Base-by-base conservation (phyloP, 345 rosid genomes). In the Leavenworthia alabamica region DNA sequence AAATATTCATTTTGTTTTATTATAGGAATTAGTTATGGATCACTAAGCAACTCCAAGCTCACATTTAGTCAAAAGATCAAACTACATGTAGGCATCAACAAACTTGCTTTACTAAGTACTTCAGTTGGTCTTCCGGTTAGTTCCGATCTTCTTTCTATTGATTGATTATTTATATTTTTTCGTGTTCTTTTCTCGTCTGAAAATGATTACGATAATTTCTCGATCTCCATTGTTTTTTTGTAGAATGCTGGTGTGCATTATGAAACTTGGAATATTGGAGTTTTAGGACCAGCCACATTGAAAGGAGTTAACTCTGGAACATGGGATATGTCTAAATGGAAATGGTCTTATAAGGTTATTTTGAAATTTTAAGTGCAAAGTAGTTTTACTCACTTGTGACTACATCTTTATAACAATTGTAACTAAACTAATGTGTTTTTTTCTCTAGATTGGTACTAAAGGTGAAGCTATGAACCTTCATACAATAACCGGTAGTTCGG, bases 271-370 rank as follows among this genome's bases (percentile, higher is more conserved):
- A 83, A 85, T 71, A 75, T 76, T 55, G 98, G 97, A 5, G 76
- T 92, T 61, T 83, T 89, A n/a, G 97, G 97, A 5, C 97, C 98
- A 5, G 86, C 80, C 20, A 78, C 83, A 22, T 65, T 89, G 55
- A 62, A 71, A 56, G 98, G 95, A 63, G 80, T 89, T 33, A 80
- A 86, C 35, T 75, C 71, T 22, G 93, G 95, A 58, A 71, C 50
- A 31, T 71, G 67, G 67, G 93, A 89, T 75, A 68, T 89, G 58
- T 71, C 91, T 39, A 72, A 88, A 83, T 77, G 86, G 62, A 83
- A 86, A 61, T 92, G 97, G 98, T 75, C 95, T 49, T 85, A 86
- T 80, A 86, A 89, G 98, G 98, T n/a, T n/a, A n/a, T 66, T 51
- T 17, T 62, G 14, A 53, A 42, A 23, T 22, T 64, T 40, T 22